Conservation (phyloP, 441 rosid species). For the Gossypium gossypioides region DNA sequence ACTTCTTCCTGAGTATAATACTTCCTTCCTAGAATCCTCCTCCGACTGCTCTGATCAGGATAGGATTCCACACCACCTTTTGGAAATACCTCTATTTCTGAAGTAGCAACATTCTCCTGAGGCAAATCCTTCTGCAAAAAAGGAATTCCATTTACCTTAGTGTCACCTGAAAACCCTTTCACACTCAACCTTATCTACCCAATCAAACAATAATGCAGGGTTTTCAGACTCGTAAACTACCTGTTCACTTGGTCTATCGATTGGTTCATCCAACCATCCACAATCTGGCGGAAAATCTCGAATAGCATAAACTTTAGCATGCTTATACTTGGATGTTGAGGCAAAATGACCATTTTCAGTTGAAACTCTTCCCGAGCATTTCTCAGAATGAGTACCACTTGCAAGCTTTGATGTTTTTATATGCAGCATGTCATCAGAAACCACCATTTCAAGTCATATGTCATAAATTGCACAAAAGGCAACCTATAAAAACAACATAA, state of each 20-base stretch:
- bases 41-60: neutral
- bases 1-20: conserved; percentile 39
- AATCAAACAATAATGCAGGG: neutral
- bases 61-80: neutral
- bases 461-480: conserved; percentile 7
- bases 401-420: conserved; percentile 28
- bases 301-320: conserved; percentile 36
- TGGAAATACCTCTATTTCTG: conserved; percentile 7
- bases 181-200: neutral
- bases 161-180: neutral
- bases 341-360: conserved; percentile 23
- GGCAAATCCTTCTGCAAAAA: neutral
- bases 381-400: conserved; percentile 21
- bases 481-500: neutral
- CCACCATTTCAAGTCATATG: neutral
- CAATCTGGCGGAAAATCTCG: conserved; percentile 61
- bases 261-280: conserved; percentile 23
- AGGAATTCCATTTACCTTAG: neutral
- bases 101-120: conserved; percentile 9
- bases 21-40: conserved; percentile 19
- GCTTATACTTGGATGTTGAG: conserved; percentile 27
- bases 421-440: neutral
- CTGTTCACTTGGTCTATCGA: neutral
- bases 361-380: conserved; percentile 6
- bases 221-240: neutral